Evolutionary conservation across 169 alveolate genomes (phyloP), one percentile per base, ranked within the genome.

Genomic region (Cryptosporidium viatorum): DNA sequence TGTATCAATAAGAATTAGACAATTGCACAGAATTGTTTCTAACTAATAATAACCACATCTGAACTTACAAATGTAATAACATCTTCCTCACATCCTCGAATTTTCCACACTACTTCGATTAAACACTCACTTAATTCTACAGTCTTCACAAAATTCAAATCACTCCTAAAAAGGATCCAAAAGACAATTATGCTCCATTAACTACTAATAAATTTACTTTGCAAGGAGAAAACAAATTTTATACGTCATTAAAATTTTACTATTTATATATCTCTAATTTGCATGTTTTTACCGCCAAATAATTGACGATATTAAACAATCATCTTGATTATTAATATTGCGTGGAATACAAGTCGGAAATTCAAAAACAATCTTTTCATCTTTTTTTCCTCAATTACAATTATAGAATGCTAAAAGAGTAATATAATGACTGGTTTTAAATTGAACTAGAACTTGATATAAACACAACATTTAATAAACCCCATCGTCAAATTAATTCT

Each of bases 251-350:
- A 48, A 48, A 48, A 48, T 48, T 55, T 55, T 21, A 41, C 14
- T 55, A 23, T 55, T 21, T 21, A 23, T 55, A 55, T 55, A 55
- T 26, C 35, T 5, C 67, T 55, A 55, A 55, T 55, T 55, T 55
- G 67, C 67, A 55, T 55, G 67, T 55, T 55, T 55, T 55, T 55
- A 23, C 67, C 67, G 67, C 67, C 67, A 55, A n/a, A n/a, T 21
- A 3, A 16, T 8, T 55, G 67, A 26, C 67, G 23, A 55, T 2
- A 0, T 26, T 55, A 55, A 55, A 23, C 16, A 55, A 55, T 55
- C 35, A n/a, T 23, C 67, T 41, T 41, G 48, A 10, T 41, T 8
- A 41, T 41, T 55, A 18, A 21, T 55, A 23, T 55, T 55, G 67
- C 67, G 23, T 10, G 23, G 67, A 55, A 2, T 41, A 41, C 8